Base-by-base conservation (phyloP, 371 early-diverging fungal species). In the Massospora cicadina region DNA sequence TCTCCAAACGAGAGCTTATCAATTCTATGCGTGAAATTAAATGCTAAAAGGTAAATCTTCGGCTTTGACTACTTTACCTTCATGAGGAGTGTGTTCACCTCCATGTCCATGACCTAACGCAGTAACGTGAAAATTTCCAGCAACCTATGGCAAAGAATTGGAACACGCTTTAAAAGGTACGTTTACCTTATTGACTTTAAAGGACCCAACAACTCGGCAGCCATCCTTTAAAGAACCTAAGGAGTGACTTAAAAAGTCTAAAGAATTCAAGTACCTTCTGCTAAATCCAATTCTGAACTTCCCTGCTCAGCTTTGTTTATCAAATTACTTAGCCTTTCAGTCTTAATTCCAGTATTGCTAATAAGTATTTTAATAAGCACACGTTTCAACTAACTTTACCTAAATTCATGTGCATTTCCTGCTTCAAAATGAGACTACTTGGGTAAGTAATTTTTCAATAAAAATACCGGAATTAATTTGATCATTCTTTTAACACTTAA, bases 11-110 rank as follows among this genome's bases (percentile, higher is more conserved):
- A 90, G 30, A 95, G 77, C 69, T 86, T 82, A 71, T 92, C 90
- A 60, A 95, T 87, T 26, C 87, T 81, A 72, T 95, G 96, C 0
- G 95, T 92, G 67, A 95, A 91, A 72, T 95, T 95, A 70, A 93
- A 75, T 43, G 80, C 87, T 88, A 74, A 2, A 56, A 64, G 5
- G 25, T 60, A 32, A 63, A 54, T 58, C 25, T 55, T 56, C n/a
- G 58, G 26, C 27, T 61, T 28, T 29, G 31, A 65, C 2, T 25
- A 29, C 31, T 69, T 60, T 74, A 88, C 89, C 70, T 55, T 79
- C 76, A 74, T 87, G 89, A 25, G 83, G 83, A 2, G 81, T 78
- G 53, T 81, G 82, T 21, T 33, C 62, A n/a, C 74, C 88, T 73
- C 78, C 74, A 71, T 92, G 90, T 43, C 93, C 96, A 70, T 93